A percentile compares a stretch with the other conserved stretches of the same genome.
These are phyloP conservation scores for Boletus reticulatus DNA, from an alignment of 768 basidiomycete species.

Conservation along the genomic window DNA sequence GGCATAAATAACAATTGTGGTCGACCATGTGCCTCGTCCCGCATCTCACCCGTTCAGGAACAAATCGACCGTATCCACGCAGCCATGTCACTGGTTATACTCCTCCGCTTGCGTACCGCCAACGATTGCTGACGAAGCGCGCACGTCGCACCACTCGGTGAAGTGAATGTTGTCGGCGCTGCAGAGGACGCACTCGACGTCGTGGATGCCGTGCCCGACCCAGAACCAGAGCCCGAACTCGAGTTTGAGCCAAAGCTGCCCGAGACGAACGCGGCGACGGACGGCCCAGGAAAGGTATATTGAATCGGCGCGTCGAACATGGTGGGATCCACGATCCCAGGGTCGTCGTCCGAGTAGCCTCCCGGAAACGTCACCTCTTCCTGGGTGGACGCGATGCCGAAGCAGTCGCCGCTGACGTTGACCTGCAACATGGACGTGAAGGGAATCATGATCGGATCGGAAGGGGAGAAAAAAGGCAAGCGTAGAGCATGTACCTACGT, in stretches of 20 bases:
- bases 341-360: constrained; percentile 66
- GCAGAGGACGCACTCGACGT: neutral
- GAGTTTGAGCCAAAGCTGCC: constrained; percentile 10
- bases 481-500: constrained; percentile 33
- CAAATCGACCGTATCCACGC: constrained; percentile 23
- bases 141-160: constrained; percentile 9
- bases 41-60: neutral
- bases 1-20: no score
- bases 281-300: constrained; percentile 55
- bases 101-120: constrained; percentile 14
- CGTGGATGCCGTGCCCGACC: neutral
- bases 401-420: constrained; percentile 51
- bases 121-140: constrained; percentile 21
- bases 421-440: constrained; percentile 33
- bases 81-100: constrained; percentile 14
- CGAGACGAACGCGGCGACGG: constrained; percentile 41
- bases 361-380: constrained; percentile 70
- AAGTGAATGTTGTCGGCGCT: neutral
- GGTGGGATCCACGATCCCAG: constrained; percentile 63
- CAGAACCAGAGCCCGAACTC: constrained; percentile 7
- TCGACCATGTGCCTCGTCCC: no score
- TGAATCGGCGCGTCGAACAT: constrained; percentile 31
- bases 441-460: neutral
- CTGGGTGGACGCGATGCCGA: constrained; percentile 41
- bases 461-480: neutral